Base-by-base conservation (phyloP, 352 stramenopile genomes). In the Phytophthora sp. region DNA sequence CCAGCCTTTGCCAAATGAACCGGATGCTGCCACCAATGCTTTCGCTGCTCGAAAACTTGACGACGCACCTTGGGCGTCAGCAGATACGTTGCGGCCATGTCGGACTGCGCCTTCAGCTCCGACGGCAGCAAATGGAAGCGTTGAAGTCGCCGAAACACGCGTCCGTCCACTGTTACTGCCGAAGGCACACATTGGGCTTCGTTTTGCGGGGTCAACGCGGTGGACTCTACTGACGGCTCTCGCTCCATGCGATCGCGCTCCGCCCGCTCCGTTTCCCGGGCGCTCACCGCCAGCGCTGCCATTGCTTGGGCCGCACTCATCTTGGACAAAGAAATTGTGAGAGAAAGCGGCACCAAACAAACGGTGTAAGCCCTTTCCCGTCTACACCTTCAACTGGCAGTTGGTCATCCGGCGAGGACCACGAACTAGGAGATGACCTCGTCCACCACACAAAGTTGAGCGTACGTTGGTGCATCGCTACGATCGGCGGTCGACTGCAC, bases 61-160 rank as follows among this genome's bases (percentile, higher is more conserved):
- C 2, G 39, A 21, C 67, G 69, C n/a, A 77, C 56, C 41, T 42
- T 69, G 8, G 72, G 68, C 12, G 66, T 39, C 24, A 79, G 39
- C 42, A 79, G 54, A 28, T 74, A 79, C 17, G 66, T 66, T 18
- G 56, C 54, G 7, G 67, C 67, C 64, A 76, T 71, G 46, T 80
- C 69, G 1, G 54, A 68, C 37, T 73, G 68, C n/a, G 56, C 52
- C 50, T 76, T 75, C 27, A 77, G 31, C 18, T 68, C 53, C n/a
- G 59, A 54, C 12, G 64, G 34, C 21, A 77, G 35, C 30, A 75
- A 55, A 13, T 74, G 72, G 39, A 77, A 80, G 11, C 60, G 64
- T 34, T 71, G 54, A 12, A 80, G 38, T 34, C 72, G 72, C 44
- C 45, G 68, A 46, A 80, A 80, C 24, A 80, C 72, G 23, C 72